Evolutionary conservation across 1,284 basidiomycete species (phyloP).

Genomic region (Leccinum fallax): DNA sequence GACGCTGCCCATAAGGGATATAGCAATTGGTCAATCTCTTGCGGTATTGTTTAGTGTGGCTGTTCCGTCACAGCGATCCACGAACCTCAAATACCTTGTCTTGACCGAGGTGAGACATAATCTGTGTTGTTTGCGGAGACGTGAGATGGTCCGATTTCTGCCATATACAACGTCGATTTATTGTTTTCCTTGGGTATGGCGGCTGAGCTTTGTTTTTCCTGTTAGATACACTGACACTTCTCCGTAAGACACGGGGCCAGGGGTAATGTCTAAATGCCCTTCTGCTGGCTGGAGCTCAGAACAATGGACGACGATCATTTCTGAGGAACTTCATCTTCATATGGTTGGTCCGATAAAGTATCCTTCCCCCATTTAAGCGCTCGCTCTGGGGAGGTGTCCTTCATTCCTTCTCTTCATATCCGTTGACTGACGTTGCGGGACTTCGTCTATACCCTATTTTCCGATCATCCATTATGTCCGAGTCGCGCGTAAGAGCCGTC

Average conservation of each 20-base stretch:
- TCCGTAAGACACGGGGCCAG: conserved; percentile 6
- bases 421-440: conserved; percentile 39
- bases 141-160: conserved; percentile 5
- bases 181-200: conserved; percentile 23
- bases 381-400: background rate
- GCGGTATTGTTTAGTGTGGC: conserved; percentile 20
- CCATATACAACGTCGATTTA: conserved; percentile 14
- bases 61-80: conserved; percentile 13
- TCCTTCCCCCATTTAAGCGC: conserved; percentile 26
- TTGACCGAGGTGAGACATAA: conserved; percentile 38
- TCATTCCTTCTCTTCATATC: conserved; percentile 12
- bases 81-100: conserved; percentile 15
- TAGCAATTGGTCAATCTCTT: conserved; percentile 3
- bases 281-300: conserved; percentile 3
- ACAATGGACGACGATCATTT: conserved; percentile 25
- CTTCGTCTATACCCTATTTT: conserved; percentile 39
- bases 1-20: conserved; percentile 1
- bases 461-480: conserved; percentile 17
- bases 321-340: conserved; percentile 10
- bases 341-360: conserved; percentile 12
- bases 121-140: conserved; percentile 21
- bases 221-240: conserved; percentile 8
- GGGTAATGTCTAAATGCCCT: conserved; percentile 6
- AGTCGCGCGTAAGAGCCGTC: conserved; percentile 24
- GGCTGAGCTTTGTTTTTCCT: conserved; percentile 28